Percentiles rank a stretch among this genome's conserved stretches.
phyloP scores from a whole-genome alignment of 2,329 filamentous ascomycete genomes.

The Remersonia thermophila region DNA sequence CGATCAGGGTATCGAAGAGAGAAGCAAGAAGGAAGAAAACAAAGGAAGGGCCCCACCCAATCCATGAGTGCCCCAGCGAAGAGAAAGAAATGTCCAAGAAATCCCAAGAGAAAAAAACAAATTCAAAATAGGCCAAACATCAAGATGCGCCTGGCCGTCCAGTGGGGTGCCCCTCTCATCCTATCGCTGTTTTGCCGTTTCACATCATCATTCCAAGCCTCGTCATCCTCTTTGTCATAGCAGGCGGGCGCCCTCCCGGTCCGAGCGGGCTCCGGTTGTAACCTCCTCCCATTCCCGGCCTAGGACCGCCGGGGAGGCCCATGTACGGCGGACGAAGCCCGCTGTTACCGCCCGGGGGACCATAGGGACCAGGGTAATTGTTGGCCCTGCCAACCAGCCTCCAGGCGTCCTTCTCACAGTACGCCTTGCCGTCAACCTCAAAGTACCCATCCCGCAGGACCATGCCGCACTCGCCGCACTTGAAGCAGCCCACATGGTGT shows the following conservation, averaged over 20 bases:
- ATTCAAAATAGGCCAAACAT: no score
- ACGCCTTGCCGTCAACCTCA: constrained; percentile 67
- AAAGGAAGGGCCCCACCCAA: constrained; percentile 1
- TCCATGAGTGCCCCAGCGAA: constrained; percentile 1
- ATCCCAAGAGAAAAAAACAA: neutral
- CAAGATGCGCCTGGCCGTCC: neutral
- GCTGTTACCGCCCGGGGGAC: constrained; percentile 2
- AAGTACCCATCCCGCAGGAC: constrained; percentile 79
- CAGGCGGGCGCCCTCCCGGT: neutral
- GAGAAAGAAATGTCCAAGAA: neutral
- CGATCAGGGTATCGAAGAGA: neutral
- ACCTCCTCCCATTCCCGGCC: constrained; percentile 1
- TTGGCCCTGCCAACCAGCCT: constrained; percentile 27
- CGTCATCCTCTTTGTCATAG: constrained; percentile 51
- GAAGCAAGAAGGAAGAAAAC: neutral
- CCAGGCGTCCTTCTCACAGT: constrained; percentile 79
- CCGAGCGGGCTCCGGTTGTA: constrained; percentile 4
- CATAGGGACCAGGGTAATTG: neutral
- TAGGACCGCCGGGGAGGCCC: constrained; percentile 1
- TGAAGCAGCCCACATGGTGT: constrained; percentile 79
- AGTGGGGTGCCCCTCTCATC: no score
- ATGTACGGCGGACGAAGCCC: neutral
- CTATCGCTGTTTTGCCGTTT: neutral
- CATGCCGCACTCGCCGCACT: constrained; percentile 64
- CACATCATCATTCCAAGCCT: constrained; percentile 48